Percentiles rank a stretch among this genome's conserved stretches.
phyloP scores from a whole-genome alignment of 345 rosid genomes.

The Boechera retrofracta region DNA sequence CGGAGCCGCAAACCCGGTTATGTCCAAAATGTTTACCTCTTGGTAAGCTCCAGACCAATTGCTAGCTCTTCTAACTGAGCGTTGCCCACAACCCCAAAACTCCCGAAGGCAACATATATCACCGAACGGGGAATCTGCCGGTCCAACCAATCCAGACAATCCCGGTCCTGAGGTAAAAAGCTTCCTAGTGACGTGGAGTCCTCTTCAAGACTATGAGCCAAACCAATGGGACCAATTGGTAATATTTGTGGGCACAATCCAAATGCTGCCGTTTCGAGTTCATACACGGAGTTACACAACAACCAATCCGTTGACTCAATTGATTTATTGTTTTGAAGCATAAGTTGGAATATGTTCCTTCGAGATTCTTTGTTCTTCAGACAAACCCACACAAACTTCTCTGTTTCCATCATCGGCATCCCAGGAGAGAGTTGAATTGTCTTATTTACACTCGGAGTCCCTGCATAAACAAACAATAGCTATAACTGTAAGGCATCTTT shows the following conservation, averaged over 20 bases:
- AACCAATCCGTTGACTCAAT: slow-evolving; percentile 48
- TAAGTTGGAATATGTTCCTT: slow-evolving; percentile 40
- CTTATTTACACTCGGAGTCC: slow-evolving; percentile 22
- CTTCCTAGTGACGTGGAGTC: slow-evolving; percentile 38
- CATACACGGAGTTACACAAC: slow-evolving; percentile 48
- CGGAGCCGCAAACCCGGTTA: not conserved
- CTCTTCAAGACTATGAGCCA: slow-evolving; percentile 24
- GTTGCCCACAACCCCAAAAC: slow-evolving; percentile 40
- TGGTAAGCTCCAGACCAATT: slow-evolving; percentile 46
- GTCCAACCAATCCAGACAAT: slow-evolving; percentile 50
- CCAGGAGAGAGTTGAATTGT: slow-evolving; percentile 29
- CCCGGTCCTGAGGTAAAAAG: slow-evolving; percentile 47
- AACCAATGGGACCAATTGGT: slow-evolving; percentile 49
- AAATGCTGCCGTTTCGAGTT: slow-evolving; percentile 49
- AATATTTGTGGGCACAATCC: slow-evolving; percentile 18
- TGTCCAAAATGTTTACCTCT: not conserved
- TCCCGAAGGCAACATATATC: slow-evolving; percentile 55
- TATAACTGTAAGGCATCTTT: not conserved
- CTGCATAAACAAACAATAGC: slow-evolving; percentile 1
- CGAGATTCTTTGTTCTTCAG: slow-evolving; percentile 39
- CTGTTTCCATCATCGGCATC: slow-evolving; percentile 45
- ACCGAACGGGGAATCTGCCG: slow-evolving; percentile 45
- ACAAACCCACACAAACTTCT: slow-evolving; percentile 50
- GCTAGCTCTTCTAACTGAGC: slow-evolving; percentile 49
- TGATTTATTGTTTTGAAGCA: slow-evolving; percentile 23